Conservation (phyloP, 225 moss, liverwort and hornwort species). For the Takakia lepidozioides region DNA sequence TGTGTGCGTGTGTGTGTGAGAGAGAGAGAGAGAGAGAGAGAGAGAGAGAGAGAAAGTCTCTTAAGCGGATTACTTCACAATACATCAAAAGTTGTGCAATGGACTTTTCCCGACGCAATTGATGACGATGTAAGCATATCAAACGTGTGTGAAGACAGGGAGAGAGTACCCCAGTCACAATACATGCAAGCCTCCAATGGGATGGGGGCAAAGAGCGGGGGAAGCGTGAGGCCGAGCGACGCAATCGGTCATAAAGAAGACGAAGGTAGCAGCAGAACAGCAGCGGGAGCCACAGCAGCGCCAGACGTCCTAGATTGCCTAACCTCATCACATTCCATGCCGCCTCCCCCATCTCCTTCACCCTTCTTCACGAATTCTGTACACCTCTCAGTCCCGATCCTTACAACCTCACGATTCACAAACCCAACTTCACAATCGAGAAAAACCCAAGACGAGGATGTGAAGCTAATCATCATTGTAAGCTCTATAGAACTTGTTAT, state of each 20-base stretch:
- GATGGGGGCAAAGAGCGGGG: conserved; percentile 7
- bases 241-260: conserved; percentile 24
- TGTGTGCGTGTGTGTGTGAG: too few species aligned
- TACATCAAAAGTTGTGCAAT: neutral
- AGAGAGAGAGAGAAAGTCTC: neutral
- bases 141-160: neutral
- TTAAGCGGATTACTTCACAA: neutral
- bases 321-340: conserved; percentile 33
- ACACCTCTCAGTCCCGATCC: too few species aligned
- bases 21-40: neutral
- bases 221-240: conserved; percentile 14
- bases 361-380: too few species aligned
- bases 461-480: too few species aligned
- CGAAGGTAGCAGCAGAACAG: conserved; percentile 50
- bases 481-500: too few species aligned
- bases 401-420: too few species aligned
- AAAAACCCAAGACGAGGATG: too few species aligned
- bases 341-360: neutral
- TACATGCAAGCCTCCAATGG: conserved; percentile 28
- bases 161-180: conserved; percentile 39
- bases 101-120: neutral
- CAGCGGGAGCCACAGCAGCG: conserved; percentile 51
- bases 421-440: too few species aligned
- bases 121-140: conserved; percentile 12
- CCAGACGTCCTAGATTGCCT: conserved; percentile 61